These are phyloP conservation scores for Bocquillonia castaneifolia DNA, from an alignment of 441 rosid genomes.

Conservation along the genomic window DNA sequence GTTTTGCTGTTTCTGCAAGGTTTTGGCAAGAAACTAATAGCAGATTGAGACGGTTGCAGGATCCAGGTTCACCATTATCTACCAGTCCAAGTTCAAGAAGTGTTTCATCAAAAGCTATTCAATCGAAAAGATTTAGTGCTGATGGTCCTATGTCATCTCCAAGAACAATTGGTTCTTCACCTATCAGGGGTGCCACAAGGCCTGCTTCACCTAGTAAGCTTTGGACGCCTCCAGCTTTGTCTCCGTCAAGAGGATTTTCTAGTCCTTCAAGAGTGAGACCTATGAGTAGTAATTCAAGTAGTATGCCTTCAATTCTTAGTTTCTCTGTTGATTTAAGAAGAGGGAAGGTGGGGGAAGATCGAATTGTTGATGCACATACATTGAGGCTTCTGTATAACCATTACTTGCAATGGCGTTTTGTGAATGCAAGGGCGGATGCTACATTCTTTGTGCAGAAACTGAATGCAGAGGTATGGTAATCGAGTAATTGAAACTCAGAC, in stretches of 20 bases:
- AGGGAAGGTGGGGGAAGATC: slow-evolving; percentile 68
- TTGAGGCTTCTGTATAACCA: slow-evolving; percentile 71
- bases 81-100: slow-evolving; percentile 33
- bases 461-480: slow-evolving; percentile 64
- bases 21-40: slow-evolving; percentile 62
- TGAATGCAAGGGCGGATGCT: slow-evolving; percentile 69
- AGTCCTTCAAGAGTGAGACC: slow-evolving; percentile 69
- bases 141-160: slow-evolving; percentile 49
- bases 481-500: not conserved
- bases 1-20: slow-evolving; percentile 51
- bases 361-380: slow-evolving; percentile 58
- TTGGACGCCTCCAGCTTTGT: slow-evolving; percentile 33
- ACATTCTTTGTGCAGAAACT: slow-evolving; percentile 49
- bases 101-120: slow-evolving; percentile 35
- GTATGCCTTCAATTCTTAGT: slow-evolving; percentile 60
- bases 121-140: slow-evolving; percentile 41
- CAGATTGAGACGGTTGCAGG: slow-evolving; percentile 45
- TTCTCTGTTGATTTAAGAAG: slow-evolving; percentile 72
- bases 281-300: slow-evolving; percentile 31
- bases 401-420: slow-evolving; percentile 81
- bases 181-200: slow-evolving; percentile 42
- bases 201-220: slow-evolving; percentile 80
- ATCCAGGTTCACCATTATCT: slow-evolving; percentile 42
- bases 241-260: slow-evolving; percentile 62
- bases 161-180: slow-evolving; percentile 44